phyloP scores from a whole-genome alignment of 495 filamentous ascomycete genomes.

The Aspergillus funiculosus region DNA sequence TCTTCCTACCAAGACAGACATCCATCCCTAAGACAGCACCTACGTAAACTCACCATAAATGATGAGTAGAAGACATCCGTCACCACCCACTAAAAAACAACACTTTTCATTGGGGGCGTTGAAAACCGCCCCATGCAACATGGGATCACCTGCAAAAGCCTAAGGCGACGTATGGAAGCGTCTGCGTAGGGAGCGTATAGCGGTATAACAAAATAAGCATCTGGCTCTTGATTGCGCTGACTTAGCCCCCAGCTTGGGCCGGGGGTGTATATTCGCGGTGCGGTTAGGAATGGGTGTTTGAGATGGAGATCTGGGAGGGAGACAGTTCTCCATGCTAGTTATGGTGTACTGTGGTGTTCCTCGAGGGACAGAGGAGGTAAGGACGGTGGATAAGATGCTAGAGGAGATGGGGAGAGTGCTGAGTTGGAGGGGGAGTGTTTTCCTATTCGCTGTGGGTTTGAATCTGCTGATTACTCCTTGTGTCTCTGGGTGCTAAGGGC shows the following conservation, averaged over 20 bases:
- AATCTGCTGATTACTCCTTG: background rate
- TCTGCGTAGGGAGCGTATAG: slow-evolving; percentile 48
- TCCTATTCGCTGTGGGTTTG: too few species aligned
- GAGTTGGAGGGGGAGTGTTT: slow-evolving; percentile 17
- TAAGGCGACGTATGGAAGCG: slow-evolving; percentile 53
- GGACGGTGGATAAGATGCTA: slow-evolving; percentile 13
- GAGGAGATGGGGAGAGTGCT: slow-evolving; percentile 20
- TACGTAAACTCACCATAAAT: too few species aligned
- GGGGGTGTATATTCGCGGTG: slow-evolving; percentile 48
- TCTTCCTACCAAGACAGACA: too few species aligned
- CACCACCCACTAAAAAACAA: too few species aligned
- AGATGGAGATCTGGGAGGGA: slow-evolving; percentile 53
- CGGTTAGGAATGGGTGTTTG: slow-evolving; percentile 48
- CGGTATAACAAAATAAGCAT: slow-evolving; percentile 47
- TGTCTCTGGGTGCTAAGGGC: background rate
- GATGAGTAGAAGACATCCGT: too few species aligned
- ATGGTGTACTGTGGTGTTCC: slow-evolving; percentile 52
- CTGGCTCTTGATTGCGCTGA: slow-evolving; percentile 48
- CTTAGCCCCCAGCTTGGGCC: slow-evolving; percentile 48
- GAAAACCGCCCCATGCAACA: slow-evolving; percentile 47
- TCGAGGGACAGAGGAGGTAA: slow-evolving; percentile 50
- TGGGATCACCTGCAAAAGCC: slow-evolving; percentile 47
- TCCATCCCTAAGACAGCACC: too few species aligned
- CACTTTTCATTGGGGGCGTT: too few species aligned
- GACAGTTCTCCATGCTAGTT: slow-evolving; percentile 34